These are phyloP conservation scores for Aureobasidium sp. DNA, from an alignment of 2,329 filamentous ascomycete genomes.

Conservation along the genomic window DNA sequence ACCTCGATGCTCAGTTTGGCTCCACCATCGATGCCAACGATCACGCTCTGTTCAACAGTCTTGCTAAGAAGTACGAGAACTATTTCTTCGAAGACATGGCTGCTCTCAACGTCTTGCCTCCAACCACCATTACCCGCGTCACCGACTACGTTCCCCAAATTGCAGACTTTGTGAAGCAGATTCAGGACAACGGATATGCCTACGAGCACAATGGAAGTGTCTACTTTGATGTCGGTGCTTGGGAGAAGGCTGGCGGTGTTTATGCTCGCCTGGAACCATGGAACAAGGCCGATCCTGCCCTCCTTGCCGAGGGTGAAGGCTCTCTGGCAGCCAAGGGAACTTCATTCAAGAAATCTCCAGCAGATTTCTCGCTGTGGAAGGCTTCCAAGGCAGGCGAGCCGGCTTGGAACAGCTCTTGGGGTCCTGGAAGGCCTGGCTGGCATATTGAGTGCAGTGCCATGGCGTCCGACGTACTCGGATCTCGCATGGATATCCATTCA, in stretches of 20 bases:
- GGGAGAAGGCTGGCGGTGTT: conserved; percentile 73
- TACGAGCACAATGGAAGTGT: conserved; percentile 67
- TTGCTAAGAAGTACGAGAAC: conserved; percentile 80
- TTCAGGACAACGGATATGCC: conserved; percentile 77
- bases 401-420: conserved; percentile 82
- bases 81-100: conserved; percentile 85
- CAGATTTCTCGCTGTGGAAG: conserved; percentile 93
- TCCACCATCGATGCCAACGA: conserved; percentile 51
- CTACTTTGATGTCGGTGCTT: conserved; percentile 85
- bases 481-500: conserved; percentile 84
- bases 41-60: conserved; percentile 73
- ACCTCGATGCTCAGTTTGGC: conserved; percentile 60
- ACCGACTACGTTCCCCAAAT: conserved; percentile 88
- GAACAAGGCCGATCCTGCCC: conserved; percentile 71
- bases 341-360: conserved; percentile 61
- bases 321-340: conserved; percentile 48
- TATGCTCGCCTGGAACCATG: conserved; percentile 83
- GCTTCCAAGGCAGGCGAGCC: conserved; percentile 86
- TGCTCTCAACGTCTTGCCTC: conserved; percentile 72
- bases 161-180: conserved; percentile 71
- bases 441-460: conserved; percentile 97
- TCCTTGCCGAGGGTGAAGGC: conserved; percentile 85
- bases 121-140: conserved; percentile 78
- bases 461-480: conserved; percentile 80
- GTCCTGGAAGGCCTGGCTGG: conserved; percentile 82